Conservation (phyloP, 163 green algal species). For the Scenedesmus sp. region DNA sequence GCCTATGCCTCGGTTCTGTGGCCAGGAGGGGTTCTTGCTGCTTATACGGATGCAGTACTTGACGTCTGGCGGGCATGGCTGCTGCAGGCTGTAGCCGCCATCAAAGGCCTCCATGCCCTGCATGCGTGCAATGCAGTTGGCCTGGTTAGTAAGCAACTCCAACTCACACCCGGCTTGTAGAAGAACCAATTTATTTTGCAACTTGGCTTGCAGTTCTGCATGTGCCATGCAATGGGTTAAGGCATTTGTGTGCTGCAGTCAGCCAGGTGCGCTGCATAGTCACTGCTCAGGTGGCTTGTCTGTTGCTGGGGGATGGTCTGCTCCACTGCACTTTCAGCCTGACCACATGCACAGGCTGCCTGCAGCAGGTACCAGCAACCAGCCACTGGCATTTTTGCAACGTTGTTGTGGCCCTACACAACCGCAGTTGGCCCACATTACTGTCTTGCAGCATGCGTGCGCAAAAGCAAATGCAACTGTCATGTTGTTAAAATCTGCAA, state of each 20-base stretch:
- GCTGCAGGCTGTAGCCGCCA: background rate
- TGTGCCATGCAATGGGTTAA: background rate
- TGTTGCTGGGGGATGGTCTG: background rate
- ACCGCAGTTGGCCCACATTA: too few relatives aligned
- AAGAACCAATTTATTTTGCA: too few relatives aligned
- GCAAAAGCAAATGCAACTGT: background rate
- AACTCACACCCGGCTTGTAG: too few relatives aligned
- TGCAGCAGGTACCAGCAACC: too few relatives aligned
- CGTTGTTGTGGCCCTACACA: too few relatives aligned
- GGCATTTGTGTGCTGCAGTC: background rate
- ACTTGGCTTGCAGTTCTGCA: too few relatives aligned
- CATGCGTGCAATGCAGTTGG: background rate
- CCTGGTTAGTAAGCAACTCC: too few relatives aligned
- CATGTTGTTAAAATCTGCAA: background rate
- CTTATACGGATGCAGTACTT: conserved; percentile 19
- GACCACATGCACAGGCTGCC: too few relatives aligned
- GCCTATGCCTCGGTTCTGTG: background rate
- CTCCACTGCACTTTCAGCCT: background rate
- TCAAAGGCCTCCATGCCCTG: conserved; percentile 28
- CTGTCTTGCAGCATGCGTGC: background rate
- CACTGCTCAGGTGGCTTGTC: background rate
- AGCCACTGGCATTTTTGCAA: too few relatives aligned
- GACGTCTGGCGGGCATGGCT: conserved; percentile 38
- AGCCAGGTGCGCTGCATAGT: background rate
- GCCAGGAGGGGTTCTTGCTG: conserved; percentile 33